phyloP scores from a whole-genome alignment of 2,329 filamentous ascomycete species.

The Diaporthe sp. region DNA sequence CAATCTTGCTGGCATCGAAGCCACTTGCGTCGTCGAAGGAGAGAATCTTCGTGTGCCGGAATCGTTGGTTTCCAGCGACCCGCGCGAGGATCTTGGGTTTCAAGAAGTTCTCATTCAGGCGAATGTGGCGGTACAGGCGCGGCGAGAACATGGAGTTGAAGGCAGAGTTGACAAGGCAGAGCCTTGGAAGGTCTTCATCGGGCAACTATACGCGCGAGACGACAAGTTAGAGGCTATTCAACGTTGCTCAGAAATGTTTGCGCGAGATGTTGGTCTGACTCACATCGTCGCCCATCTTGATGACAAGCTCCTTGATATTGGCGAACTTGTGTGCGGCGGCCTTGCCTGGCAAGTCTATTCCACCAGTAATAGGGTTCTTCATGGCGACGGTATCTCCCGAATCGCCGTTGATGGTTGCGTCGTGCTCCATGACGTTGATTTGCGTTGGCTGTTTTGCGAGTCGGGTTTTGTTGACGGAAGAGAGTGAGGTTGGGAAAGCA shows the following conservation, averaged over 20 bases:
- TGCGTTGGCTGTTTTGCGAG: neutral
- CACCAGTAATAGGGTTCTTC: neutral
- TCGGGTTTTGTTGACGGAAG: neutral
- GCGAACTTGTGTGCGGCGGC: neutral
- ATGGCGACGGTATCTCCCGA: neutral
- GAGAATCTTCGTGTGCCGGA: neutral
- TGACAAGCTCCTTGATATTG: neutral
- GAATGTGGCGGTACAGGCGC: neutral
- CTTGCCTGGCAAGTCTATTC: neutral
- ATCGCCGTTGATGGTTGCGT: neutral
- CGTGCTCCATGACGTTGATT: neutral
- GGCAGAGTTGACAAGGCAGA: neutral
- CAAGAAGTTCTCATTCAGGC: neutral
- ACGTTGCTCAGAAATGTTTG: neutral
- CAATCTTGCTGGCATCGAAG: neutral
- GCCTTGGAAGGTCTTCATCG: neutral
- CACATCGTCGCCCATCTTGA: neutral
- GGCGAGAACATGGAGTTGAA: neutral
- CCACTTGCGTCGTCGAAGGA: neutral
- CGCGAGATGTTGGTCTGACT: neutral
- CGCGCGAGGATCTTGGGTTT: neutral
- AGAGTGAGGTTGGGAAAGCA: neutral
- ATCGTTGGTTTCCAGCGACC: neutral
- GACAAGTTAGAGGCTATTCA: neutral
- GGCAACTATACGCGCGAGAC: neutral